Percentiles rank a stretch among this genome's conserved stretches.
phyloP scores from a whole-genome alignment of 129 eudicot species.

The Gnaphalium uliginosum region DNA sequence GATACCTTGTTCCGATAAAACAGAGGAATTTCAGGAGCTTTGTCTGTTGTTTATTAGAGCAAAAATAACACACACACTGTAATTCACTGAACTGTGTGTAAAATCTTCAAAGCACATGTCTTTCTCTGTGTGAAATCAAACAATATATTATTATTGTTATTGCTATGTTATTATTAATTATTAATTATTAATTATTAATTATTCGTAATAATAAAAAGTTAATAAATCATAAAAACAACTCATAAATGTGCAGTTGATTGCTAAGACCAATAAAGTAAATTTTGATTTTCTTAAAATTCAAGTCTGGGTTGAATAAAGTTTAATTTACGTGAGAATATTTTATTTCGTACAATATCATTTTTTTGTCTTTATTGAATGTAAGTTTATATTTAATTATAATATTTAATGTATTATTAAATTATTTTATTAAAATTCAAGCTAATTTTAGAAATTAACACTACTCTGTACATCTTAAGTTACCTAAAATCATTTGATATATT shows the following conservation, averaged over 20 bases:
- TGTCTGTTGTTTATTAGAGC: conserved; percentile 12
- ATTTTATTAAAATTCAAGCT: too few relatives aligned
- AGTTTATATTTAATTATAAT: too few relatives aligned
- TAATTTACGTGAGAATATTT: background rate
- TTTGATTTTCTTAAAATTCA: conserved; percentile 34
- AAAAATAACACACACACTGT: conserved; percentile 10
- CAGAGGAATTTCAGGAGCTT: conserved; percentile 17
- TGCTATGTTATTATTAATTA: too few relatives aligned
- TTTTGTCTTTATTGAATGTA: background rate
- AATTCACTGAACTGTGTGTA: conserved; percentile 17
- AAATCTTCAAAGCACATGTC: conserved; percentile 27
- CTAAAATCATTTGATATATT: too few relatives aligned
- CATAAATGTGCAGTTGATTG: conserved; percentile 20
- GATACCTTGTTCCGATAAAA: conserved; percentile 25
- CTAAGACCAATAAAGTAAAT: conserved; percentile 40
- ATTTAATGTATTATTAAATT: too few relatives aligned
- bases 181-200: background rate
- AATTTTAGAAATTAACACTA: too few relatives aligned
- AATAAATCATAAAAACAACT: conserved; percentile 19
- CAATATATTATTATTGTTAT: background rate
- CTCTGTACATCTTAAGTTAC: too few relatives aligned
- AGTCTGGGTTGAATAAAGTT: conserved; percentile 28
- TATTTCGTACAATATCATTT: background rate
- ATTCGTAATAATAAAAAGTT: conserved; percentile 7
- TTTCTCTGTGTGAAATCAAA: conserved; percentile 19